A percentile compares a stretch with the other conserved stretches of the same genome.
phyloP scores from a whole-genome alignment of 2,329 filamentous ascomycete species.

The Trichoderma lentiforme region DNA sequence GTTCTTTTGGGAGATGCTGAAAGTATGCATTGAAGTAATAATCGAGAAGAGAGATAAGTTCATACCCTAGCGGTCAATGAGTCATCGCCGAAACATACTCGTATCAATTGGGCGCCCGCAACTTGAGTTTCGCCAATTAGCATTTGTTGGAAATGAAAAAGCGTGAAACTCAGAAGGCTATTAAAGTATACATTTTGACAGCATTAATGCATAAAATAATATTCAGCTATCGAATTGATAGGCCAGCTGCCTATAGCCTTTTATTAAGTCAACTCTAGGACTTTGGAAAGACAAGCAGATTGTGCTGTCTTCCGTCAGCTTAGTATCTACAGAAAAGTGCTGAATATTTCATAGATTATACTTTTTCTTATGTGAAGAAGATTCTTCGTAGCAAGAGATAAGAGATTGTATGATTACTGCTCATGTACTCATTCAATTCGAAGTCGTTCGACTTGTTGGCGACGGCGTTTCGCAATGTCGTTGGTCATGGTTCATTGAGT shows the following conservation, averaged over 20 bases:
- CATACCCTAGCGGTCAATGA: not conserved
- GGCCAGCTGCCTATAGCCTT: too few relatives aligned
- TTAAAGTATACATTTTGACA: too few relatives aligned
- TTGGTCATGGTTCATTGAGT: too few relatives aligned
- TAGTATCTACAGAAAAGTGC: too few relatives aligned
- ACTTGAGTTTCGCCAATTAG: not conserved
- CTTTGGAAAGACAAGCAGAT: accelerated
- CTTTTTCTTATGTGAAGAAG: not conserved
- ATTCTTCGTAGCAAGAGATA: not conserved
- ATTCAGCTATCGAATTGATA: too few relatives aligned
- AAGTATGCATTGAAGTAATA: too few relatives aligned
- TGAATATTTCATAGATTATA: too few relatives aligned
- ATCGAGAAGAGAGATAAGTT: not conserved
- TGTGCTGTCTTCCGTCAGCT: too few relatives aligned
- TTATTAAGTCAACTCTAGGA: not conserved
- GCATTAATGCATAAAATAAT: too few relatives aligned
- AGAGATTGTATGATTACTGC: not conserved
- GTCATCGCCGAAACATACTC: not conserved
- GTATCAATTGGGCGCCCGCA: not conserved
- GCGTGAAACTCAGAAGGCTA: not conserved
- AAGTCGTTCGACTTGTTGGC: not conserved
- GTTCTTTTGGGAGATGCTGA: not conserved
- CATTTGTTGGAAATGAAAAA: not conserved
- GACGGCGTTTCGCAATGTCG: not conserved
- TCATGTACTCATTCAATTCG: not conserved